Base-by-base conservation (phyloP, 805 yeast species). In the Candida saitoana region DNA sequence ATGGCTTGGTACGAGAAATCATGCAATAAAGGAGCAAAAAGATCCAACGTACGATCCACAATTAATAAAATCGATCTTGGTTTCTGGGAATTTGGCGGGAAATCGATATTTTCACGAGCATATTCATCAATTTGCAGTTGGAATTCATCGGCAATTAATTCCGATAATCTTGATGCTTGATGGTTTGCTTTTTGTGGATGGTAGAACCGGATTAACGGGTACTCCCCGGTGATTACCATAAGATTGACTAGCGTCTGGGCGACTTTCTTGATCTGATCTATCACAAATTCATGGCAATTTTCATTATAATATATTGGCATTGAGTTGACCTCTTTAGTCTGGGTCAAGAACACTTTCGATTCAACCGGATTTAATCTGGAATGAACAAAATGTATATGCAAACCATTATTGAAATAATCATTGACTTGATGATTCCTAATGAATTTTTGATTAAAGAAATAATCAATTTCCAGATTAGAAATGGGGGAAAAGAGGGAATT, bases 1-100 rank as follows among this genome's bases (percentile, higher is more conserved):
- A 90, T 82, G 3, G 97, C 90, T 63, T 91, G 95, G 62, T 90
- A 93, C 18, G 84, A 78, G 62, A 90, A 87, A 58, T 88, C 96
- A 60, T 93, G 98, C 41, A 90, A 63, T 36, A 93, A 59, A 0
- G 97, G 96, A 5, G 93, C 85, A 52, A 78, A 77, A 38, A 84
- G 67, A 59, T 95, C 99, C 57, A 89, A 58, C 1, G 95, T 74
- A 47, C 99, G 73, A 61, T 93, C 99, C 2, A 86, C 70, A 15
- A 93, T 78, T 25, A 93, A 61, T 49, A 91, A 72, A 0, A 86
- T 72, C 0, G 96, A 76, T 47, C 93, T 72, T 16, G 87, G 87
- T 50, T 86, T 76, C 25, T 47, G 71, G 2, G 55, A 51, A 1
- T 80, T 79, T 5, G 87, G 86, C 18, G 75, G 74, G 56, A 82